phyloP scores from a whole-genome alignment of 371 early-diverging fungal species.

The Zychaea mexicana region DNA sequence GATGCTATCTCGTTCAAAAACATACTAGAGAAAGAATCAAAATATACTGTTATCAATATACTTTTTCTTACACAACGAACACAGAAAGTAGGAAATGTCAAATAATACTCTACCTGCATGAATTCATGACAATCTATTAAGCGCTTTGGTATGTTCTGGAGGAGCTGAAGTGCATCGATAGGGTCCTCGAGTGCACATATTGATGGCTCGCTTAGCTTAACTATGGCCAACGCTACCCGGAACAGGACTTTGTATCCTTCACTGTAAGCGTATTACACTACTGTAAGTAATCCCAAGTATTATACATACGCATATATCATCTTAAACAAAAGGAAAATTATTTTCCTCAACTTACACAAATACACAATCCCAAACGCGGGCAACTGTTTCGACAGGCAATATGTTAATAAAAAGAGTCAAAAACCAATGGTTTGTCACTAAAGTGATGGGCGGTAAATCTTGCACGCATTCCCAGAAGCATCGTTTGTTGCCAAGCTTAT shows the following conservation, averaged over 20 bases:
- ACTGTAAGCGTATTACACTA: no score
- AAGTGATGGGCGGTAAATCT: slow-evolving; percentile 67
- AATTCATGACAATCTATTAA: slow-evolving; percentile 76
- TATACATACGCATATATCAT: neutral
- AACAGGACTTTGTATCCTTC: slow-evolving; percentile 84
- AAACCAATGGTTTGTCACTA: slow-evolving; percentile 83
- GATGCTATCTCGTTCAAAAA: slow-evolving; percentile 8
- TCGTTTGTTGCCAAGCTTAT: slow-evolving; percentile 44
- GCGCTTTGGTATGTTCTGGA: slow-evolving; percentile 75
- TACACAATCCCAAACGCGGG: slow-evolving; percentile 87
- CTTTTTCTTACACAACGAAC: no score
- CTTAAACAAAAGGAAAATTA: neutral
- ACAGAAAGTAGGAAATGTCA: slow-evolving; percentile 14
- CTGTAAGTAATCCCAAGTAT: neutral
- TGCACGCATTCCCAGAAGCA: slow-evolving; percentile 56
- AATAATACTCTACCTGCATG: slow-evolving; percentile 53
- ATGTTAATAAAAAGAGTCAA: slow-evolving; percentile 75
- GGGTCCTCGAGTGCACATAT: slow-evolving; percentile 67
- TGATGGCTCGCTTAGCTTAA: slow-evolving; percentile 72
- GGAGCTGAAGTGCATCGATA: slow-evolving; percentile 68
- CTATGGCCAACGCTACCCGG: slow-evolving; percentile 77
- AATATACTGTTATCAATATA: neutral
- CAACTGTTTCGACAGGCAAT: slow-evolving; percentile 70
- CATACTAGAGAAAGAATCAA: slow-evolving; percentile 3
- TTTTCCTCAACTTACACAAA: slow-evolving; percentile 57